phyloP scores from a whole-genome alignment of 768 basidiomycete genomes.

The Mycena belliarum region DNA sequence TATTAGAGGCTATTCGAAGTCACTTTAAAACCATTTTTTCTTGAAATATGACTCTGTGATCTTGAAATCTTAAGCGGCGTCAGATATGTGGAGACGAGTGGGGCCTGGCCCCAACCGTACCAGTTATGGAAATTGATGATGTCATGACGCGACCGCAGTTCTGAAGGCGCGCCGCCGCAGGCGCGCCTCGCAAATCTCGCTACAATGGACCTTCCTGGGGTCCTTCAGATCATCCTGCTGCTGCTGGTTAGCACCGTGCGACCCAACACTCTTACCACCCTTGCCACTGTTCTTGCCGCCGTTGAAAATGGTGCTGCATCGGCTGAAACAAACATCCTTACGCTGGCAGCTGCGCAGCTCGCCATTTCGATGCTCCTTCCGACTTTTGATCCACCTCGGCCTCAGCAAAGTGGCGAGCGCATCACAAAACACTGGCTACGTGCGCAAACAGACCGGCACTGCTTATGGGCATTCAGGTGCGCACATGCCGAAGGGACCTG shows the following conservation, averaged over 20 bases:
- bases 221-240: background rate
- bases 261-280: background rate
- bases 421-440: background rate
- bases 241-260: background rate
- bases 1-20: too few relatives aligned
- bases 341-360: background rate
- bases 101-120: too few relatives aligned
- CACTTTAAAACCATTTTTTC: too few relatives aligned
- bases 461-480: background rate
- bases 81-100: too few relatives aligned
- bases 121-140: too few relatives aligned
- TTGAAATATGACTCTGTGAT: too few relatives aligned
- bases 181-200: too few relatives aligned
- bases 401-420: background rate
- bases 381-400: background rate
- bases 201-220: background rate
- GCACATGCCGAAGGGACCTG: too few relatives aligned
- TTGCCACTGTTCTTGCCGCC: background rate
- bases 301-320: background rate
- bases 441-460: background rate
- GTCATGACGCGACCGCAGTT: too few relatives aligned
- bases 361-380: background rate
- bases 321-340: background rate
- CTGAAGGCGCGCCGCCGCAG: too few relatives aligned
- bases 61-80: too few relatives aligned